Conservation (phyloP, 2,329 filamentous ascomycete genomes). For the Ceratocystis ficicola region DNA sequence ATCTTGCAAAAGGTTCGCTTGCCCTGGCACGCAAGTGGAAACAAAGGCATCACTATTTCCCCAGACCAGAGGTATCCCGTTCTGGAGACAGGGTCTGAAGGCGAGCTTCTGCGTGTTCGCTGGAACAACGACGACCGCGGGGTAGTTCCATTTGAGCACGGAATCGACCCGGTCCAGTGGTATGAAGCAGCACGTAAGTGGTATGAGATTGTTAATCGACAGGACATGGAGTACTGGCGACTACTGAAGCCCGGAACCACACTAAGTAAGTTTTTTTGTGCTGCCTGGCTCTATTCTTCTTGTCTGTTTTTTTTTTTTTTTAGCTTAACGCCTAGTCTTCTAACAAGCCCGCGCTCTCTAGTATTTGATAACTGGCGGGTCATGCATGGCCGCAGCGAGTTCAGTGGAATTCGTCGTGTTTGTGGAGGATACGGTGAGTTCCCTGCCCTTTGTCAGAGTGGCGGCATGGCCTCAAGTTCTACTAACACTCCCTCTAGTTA, state of each 20-base stretch:
- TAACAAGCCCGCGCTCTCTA: constrained; percentile 27
- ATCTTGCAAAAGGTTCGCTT: constrained; percentile 46
- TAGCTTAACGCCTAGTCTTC: constrained; percentile 12
- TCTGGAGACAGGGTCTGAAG: constrained; percentile 37
- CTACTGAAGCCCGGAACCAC: constrained; percentile 68
- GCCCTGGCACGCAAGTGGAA: constrained; percentile 79
- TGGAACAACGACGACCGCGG: constrained; percentile 94
- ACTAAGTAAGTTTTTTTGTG: constrained; percentile 45
- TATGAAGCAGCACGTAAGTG: constrained; percentile 69
- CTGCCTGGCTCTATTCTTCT: background rate
- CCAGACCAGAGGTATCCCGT: constrained; percentile 61
- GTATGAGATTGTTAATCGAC: constrained; percentile 53
- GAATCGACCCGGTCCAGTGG: constrained; percentile 48
- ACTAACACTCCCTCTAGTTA: constrained; percentile 41
- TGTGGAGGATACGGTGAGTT: constrained; percentile 81
- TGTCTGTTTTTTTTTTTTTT: constrained; percentile 20
- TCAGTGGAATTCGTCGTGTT: constrained; percentile 73
- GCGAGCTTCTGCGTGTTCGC: constrained; percentile 47
- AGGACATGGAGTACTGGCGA: constrained; percentile 61
- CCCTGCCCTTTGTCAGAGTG: background rate
- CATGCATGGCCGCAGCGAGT: constrained; percentile 71
- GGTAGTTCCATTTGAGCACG: constrained; percentile 44
- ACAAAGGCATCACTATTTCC: constrained; percentile 67
- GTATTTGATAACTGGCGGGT: constrained; percentile 97
- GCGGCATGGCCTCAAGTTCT: background rate